Evolutionary conservation across 768 basidiomycete genomes (phyloP).

Genomic region (Psilocybe subaeruginosa): DNA sequence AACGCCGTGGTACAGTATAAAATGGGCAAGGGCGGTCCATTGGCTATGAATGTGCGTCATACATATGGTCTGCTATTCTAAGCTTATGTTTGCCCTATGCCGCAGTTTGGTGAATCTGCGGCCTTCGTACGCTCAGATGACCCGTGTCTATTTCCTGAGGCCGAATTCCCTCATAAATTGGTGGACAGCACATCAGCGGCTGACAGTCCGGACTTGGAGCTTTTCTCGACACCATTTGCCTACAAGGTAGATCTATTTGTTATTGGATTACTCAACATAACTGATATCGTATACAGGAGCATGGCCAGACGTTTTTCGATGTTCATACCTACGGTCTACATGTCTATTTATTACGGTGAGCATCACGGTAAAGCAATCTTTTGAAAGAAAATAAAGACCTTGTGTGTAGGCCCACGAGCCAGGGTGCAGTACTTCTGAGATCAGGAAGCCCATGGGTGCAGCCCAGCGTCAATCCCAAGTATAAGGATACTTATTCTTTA

Average conservation of each 20-base stretch:
- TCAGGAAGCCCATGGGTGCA: conserved; percentile 39
- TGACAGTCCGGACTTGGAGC: conserved; percentile 45
- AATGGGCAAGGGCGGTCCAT: conserved; percentile 46
- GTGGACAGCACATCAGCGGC: conserved; percentile 42
- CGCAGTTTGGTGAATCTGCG: conserved; percentile 48
- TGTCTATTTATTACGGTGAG: conserved; percentile 36
- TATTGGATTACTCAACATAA: neutral
- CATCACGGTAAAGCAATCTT: neutral
- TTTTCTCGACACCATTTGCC: conserved; percentile 40
- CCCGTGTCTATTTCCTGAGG: conserved; percentile 43
- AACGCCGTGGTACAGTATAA: conserved; percentile 43
- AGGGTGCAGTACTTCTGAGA: conserved; percentile 35
- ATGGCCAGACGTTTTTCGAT: conserved; percentile 34
- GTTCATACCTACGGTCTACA: conserved; percentile 42
- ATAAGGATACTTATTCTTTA: conserved; percentile 1
- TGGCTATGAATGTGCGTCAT: conserved; percentile 53
- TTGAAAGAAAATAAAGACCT: neutral
- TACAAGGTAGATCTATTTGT: conserved; percentile 31
- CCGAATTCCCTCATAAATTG: conserved; percentile 30
- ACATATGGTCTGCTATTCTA: neutral
- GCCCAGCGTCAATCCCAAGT: conserved; percentile 43
- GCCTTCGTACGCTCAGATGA: conserved; percentile 58
- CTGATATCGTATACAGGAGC: conserved; percentile 27
- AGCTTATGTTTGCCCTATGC: neutral
- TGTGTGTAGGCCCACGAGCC: conserved; percentile 36